Evolutionary conservation across 139 green algal species (phyloP), one percentile per base, ranked within the genome.

Genomic region (Chlorella sorokiniana): DNA sequence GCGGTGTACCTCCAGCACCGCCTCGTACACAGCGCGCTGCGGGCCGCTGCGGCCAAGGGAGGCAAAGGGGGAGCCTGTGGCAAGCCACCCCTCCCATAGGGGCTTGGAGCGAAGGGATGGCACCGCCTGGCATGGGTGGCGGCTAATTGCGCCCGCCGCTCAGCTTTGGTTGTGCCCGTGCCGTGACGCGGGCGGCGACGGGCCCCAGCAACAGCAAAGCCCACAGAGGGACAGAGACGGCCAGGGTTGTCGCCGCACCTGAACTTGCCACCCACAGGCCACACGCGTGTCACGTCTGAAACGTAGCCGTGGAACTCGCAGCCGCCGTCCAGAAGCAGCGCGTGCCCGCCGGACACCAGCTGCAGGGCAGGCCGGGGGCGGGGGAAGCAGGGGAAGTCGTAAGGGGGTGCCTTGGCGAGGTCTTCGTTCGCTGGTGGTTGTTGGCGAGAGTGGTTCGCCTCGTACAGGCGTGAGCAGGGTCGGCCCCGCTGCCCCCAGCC

Each of bases 311-410:
- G 89, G 44, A 89, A 79, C 89, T 99, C 96, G 67, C 92, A 97
- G 16, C 96, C 96, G 11, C 94, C 96, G 76, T 99, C 96, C 91
- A 98, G 95, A 40, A 98, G 88, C 79, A 98, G 44, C 69, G 96
- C 11, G 62, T 96, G 59, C 18, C 86, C 88, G 3, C 77, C 88
- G 16, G 62, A 27, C 33, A 96, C 56, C 35, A 73, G 41, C 89
- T 91, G 85, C 76, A 90, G 48, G 27, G 4, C 2, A 10, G 31
- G 0, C 23, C 10, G 23, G 6, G 70, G 33, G 33, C 18, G 16
- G 22, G 1, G 29, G 35, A 29, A 3, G 31, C 38, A 44, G 2
- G 27, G n/a, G 5, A 2, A 44, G 16, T 16, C 6, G 22, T 22
- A 65, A 6, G 6, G 22, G 6, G 6, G n/a, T n/a, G 56, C 18